Evolutionary conservation across 305 asterid species (phyloP).

Genomic region (Solanum hybrid): DNA sequence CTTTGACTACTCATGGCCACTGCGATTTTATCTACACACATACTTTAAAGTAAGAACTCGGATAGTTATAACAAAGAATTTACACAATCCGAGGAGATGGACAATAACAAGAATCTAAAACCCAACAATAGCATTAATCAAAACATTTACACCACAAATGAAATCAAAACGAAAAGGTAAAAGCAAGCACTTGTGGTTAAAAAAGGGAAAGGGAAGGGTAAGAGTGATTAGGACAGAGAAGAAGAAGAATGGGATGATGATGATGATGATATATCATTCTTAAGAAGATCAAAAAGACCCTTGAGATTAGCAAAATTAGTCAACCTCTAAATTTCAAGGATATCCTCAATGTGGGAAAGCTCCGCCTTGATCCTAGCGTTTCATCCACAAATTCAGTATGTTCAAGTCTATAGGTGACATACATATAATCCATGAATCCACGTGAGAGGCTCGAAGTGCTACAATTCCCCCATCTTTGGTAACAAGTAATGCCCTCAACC

Average conservation of each 20-base stretch:
- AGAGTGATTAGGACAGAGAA: not conserved
- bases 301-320: not conserved
- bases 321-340: too few species aligned
- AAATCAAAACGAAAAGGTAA: not conserved
- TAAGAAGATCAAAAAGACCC: not conserved
- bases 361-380: not conserved
- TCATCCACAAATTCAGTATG: not conserved
- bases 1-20: too few species aligned
- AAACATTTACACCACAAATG: not conserved
- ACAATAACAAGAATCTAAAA: too few species aligned
- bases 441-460: too few species aligned
- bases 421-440: not conserved
- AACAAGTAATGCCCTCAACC: not conserved
- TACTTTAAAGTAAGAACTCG: too few species aligned
- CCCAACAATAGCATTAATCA: too few species aligned
- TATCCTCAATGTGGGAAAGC: not conserved
- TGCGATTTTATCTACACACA: too few species aligned
- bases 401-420: not conserved
- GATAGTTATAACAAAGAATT: too few species aligned
- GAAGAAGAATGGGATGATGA: not conserved
- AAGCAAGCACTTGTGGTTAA: not conserved
- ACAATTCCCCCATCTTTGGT: not conserved
- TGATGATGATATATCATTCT: not conserved
- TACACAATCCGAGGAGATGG: too few species aligned
- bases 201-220: not conserved